A percentile compares a stretch with the other conserved stretches of the same genome.
Conservation (phyloP, 345 rosid genomes). For the Euphorbia lathyris region DNA sequence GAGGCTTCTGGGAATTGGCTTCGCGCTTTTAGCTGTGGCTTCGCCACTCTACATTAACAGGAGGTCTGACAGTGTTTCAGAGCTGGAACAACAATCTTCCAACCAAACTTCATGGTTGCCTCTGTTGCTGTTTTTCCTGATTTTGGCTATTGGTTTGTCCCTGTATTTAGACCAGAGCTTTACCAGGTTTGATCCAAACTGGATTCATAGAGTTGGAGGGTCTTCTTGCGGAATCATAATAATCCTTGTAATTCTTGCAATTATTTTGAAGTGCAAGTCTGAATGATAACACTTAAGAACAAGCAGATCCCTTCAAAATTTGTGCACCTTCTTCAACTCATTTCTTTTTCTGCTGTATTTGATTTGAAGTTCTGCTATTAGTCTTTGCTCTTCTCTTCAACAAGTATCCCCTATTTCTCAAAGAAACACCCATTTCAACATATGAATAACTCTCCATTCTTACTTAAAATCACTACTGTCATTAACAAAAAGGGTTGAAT, state of each 20-base stretch:
- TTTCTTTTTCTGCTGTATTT: neutral
- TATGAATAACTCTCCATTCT: no score
- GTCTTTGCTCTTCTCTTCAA: neutral
- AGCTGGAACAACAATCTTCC: conserved; percentile 42
- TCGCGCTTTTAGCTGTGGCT: conserved; percentile 47
- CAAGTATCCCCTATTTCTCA: neutral
- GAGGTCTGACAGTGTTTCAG: conserved; percentile 31
- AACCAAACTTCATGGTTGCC: conserved; percentile 42
- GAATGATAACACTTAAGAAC: neutral
- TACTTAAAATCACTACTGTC: no score
- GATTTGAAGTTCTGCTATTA: neutral
- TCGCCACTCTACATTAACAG: conserved; percentile 71
- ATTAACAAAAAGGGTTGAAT: no score
- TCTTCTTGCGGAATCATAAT: conserved; percentile 73
- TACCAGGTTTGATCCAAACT: conserved; percentile 66
- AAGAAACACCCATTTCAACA: no score
- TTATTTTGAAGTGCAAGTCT: conserved; percentile 55
- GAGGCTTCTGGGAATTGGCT: conserved; percentile 44
- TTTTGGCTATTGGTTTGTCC: conserved; percentile 50
- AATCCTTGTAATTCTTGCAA: conserved; percentile 60
- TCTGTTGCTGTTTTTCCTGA: conserved; percentile 49
- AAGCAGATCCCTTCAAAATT: neutral
- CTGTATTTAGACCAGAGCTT: conserved; percentile 56
- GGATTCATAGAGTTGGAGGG: conserved; percentile 92
- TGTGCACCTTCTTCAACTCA: neutral